A percentile compares a stretch with the other conserved stretches of the same genome.
Evolutionary conservation across 2,329 filamentous ascomycete species (phyloP).

Genomic region (Pseudogymnoascus sp.): DNA sequence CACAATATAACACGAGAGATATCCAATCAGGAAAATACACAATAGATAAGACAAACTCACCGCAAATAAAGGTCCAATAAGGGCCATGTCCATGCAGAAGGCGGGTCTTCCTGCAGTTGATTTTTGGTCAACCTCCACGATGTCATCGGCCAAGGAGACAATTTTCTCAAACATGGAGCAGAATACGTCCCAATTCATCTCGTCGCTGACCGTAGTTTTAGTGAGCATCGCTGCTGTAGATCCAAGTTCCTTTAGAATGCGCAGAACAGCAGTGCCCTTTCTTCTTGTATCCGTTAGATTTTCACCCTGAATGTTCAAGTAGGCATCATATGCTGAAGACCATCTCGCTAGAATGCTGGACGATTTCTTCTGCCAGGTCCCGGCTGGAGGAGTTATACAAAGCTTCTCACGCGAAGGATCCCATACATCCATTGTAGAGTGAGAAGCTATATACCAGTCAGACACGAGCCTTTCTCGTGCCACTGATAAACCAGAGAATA

Average conservation of each 20-base stretch:
- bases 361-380: not conserved
- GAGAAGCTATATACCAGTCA: not conserved
- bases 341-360: not conserved
- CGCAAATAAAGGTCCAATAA: not conserved
- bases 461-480: not conserved
- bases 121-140: conserved; percentile 12
- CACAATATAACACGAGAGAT: not conserved
- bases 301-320: not conserved
- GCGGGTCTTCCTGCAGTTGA: not conserved
- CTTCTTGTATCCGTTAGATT: not conserved
- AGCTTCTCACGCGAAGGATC: not conserved
- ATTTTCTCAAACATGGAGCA: not conserved
- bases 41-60: not conserved
- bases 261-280: not conserved
- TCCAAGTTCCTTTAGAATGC: not conserved
- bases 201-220: not conserved
- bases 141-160: conserved; percentile 10
- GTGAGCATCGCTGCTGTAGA: not conserved
- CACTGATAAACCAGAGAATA: not conserved
- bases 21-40: not conserved
- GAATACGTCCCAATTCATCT: not conserved
- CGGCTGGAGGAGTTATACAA: not conserved
- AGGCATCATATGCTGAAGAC: not conserved
- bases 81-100: not conserved
- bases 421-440: not conserved